A percentile compares a stretch with the other conserved stretches of the same genome.
Evolutionary conservation across 2,329 filamentous ascomycete genomes (phyloP).

Genomic region (Alternaria ethzedia): DNA sequence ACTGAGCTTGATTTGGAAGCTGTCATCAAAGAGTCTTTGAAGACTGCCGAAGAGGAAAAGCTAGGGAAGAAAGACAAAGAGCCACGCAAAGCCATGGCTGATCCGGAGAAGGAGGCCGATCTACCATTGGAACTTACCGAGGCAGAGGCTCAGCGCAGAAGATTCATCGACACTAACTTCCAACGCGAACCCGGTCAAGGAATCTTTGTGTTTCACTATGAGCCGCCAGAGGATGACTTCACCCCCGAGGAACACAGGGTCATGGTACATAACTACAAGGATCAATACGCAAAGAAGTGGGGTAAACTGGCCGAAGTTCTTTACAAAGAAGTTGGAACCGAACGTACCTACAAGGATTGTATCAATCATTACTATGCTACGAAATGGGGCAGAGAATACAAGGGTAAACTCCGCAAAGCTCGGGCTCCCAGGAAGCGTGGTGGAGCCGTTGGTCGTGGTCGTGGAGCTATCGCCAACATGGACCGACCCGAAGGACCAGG

Average conservation of each 20-base stretch:
- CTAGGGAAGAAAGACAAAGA: constrained; percentile 68
- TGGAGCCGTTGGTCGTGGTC: constrained; percentile 54
- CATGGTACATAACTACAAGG: constrained; percentile 77
- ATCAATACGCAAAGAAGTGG: constrained; percentile 79
- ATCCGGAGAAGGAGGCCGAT: constrained; percentile 77
- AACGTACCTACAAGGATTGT: constrained; percentile 76
- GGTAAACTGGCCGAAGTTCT: constrained; percentile 75
- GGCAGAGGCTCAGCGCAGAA: constrained; percentile 63
- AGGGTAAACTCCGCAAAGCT: constrained; percentile 67
- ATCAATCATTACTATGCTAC: constrained; percentile 88
- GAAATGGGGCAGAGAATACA: constrained; percentile 76
- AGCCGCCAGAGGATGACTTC: constrained; percentile 77
- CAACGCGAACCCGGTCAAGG: constrained; percentile 69
- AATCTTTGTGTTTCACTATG: constrained; percentile 72
- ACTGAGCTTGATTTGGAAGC: constrained; percentile 77
- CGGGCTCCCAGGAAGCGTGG: constrained; percentile 40
- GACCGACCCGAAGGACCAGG: constrained; percentile 48
- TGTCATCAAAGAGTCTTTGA: constrained; percentile 73
- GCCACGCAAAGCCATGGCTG: constrained; percentile 71
- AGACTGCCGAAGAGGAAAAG: constrained; percentile 70
- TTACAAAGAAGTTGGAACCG: constrained; percentile 52
- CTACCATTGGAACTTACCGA: constrained; percentile 73
- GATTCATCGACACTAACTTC: constrained; percentile 71
- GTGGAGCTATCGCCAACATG: constrained; percentile 64
- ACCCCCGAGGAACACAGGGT: constrained; percentile 71